These are phyloP conservation scores for Colletotrichum sp. DNA, from an alignment of 2,329 filamentous ascomycete genomes.

Conservation along the genomic window DNA sequence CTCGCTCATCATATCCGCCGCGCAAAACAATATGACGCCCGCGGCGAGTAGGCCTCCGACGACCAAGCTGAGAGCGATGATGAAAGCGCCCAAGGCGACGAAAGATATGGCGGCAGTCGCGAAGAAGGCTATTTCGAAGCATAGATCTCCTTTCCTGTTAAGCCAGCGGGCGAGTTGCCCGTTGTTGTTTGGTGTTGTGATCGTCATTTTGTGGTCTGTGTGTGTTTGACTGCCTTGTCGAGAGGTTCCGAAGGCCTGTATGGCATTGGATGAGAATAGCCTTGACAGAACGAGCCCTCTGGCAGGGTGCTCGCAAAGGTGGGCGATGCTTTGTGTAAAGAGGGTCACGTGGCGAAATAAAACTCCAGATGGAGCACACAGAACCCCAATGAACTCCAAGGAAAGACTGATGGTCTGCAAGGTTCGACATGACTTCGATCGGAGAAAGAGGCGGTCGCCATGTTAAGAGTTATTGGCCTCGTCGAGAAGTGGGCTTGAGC, in stretches of 20 bases:
- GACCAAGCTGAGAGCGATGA: neutral
- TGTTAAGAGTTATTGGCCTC: neutral
- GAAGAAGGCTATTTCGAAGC: neutral
- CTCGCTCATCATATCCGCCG: neutral
- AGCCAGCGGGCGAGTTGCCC: neutral
- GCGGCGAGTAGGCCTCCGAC: neutral
- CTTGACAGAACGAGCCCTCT: rapidly evolving
- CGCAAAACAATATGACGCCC: neutral
- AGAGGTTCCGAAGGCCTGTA: neutral
- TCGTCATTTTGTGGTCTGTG: neutral
- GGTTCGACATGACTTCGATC: neutral
- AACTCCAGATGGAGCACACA: neutral
- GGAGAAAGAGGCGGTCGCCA: neutral
- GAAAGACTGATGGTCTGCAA: neutral
- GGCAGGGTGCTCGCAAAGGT: neutral
- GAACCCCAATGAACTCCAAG: neutral
- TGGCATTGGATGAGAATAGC: neutral
- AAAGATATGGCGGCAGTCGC: neutral
- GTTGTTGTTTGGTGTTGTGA: neutral
- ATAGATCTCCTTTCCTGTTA: neutral
- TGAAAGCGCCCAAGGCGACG: neutral
- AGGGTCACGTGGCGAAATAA: neutral
- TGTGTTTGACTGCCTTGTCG: neutral
- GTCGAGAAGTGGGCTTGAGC: neutral
- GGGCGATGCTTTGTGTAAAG: neutral